A percentile compares a stretch with the other conserved stretches of the same genome.
Evolutionary conservation across 2,329 filamentous ascomycete species (phyloP).

Genomic region (Fusarium sp.): DNA sequence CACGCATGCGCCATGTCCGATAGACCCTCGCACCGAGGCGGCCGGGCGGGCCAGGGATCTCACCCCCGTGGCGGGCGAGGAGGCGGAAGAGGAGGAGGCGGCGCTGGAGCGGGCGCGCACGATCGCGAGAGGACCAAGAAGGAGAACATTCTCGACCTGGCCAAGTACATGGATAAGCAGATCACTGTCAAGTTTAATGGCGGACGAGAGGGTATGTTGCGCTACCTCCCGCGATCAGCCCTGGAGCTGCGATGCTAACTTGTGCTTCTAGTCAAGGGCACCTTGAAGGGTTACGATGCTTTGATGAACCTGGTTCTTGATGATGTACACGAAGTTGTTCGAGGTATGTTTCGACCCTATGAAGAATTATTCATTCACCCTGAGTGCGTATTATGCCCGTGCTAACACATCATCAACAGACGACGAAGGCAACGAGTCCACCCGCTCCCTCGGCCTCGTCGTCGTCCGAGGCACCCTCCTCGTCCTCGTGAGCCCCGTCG

Average conservation of each 20-base stretch:
- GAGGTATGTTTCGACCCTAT: conserved; percentile 69
- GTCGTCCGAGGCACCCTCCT: conserved; percentile 93
- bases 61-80: conserved; percentile 58
- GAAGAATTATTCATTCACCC: not conserved
- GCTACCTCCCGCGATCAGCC: not conserved
- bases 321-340: conserved; percentile 89
- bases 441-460: conserved; percentile 84
- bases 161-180: conserved; percentile 97
- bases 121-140: conserved; percentile 88
- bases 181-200: conserved; percentile 98
- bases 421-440: conserved; percentile 89
- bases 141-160: conserved; percentile 96
- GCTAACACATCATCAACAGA: conserved; percentile 64
- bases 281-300: conserved; percentile 94
- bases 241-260: conserved; percentile 18
- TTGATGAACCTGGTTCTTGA: conserved; percentile 98
- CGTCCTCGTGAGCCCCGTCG: conserved; percentile 90
- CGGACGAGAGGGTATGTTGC: conserved; percentile 79
- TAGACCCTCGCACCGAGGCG: conserved; percentile 60
- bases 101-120: conserved; percentile 56
- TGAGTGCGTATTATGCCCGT: not conserved
- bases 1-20: conserved; percentile 60
- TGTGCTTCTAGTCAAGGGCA: conserved; percentile 76
- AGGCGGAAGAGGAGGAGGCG: conserved; percentile 60
- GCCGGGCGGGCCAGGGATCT: conserved; percentile 58